Evolutionary conservation across 2,329 filamentous ascomycete species (phyloP).

Genomic region (Pyrenophora teres): DNA sequence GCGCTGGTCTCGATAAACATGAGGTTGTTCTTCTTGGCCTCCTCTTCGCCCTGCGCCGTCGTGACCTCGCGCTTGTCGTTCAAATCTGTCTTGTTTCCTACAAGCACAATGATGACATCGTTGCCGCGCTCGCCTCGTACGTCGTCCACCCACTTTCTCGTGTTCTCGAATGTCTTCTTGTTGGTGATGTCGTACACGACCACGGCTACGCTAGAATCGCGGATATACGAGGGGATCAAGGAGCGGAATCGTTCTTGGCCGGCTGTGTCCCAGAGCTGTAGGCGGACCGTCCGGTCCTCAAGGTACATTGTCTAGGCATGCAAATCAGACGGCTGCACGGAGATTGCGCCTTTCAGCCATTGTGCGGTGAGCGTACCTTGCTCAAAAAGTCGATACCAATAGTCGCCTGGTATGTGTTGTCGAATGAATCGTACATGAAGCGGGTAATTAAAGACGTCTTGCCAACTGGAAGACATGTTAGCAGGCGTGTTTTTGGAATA

Average conservation of each 20-base stretch:
- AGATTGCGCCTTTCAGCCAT: background rate
- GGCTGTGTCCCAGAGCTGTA: slow-evolving; percentile 98
- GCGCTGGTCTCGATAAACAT: slow-evolving; percentile 99
- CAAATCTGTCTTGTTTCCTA: slow-evolving; percentile 98
- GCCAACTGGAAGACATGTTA: slow-evolving; percentile 68
- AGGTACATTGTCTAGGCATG: slow-evolving; percentile 91
- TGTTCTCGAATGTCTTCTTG: slow-evolving; percentile 97
- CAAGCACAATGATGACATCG: slow-evolving; percentile 97
- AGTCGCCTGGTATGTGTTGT: slow-evolving; percentile 99
- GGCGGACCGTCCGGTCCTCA: slow-evolving; percentile 93
- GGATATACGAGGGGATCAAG: slow-evolving; percentile 96
- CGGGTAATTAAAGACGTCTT: slow-evolving; percentile 98
- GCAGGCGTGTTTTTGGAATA: slow-evolving; percentile 2
- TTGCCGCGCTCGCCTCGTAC: slow-evolving; percentile 95
- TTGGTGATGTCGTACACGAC: slow-evolving; percentile 99
- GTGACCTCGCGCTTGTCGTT: slow-evolving; percentile 98
- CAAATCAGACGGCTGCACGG: slow-evolving; percentile 9
- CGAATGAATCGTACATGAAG: slow-evolving; percentile 99
- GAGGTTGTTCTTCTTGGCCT: slow-evolving; percentile 95
- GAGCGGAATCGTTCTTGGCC: slow-evolving; percentile 97
- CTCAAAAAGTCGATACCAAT: slow-evolving; percentile 99
- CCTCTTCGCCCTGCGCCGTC: slow-evolving; percentile 93
- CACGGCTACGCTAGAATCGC: slow-evolving; percentile 95
- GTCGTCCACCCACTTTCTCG: slow-evolving; percentile 99
- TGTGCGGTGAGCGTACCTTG: slow-evolving; percentile 66